A percentile compares a stretch with the other conserved stretches of the same genome.
These are phyloP conservation scores for Neurospora sublineolata DNA, from an alignment of 495 filamentous ascomycete genomes.

Conservation along the genomic window DNA sequence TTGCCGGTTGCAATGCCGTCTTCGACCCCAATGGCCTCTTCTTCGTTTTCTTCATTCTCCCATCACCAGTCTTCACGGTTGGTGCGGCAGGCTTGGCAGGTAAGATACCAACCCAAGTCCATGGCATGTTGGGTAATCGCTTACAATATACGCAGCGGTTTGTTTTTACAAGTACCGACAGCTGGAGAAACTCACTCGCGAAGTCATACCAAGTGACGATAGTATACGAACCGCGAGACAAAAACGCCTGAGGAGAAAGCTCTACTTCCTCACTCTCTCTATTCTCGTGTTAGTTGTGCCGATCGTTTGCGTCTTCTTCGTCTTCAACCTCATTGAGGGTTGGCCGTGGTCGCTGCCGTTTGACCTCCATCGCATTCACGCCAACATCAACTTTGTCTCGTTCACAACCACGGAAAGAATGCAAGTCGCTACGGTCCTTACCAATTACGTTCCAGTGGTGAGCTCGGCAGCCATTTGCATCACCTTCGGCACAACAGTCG, in stretches of 20 bases:
- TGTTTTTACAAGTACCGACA: conserved; percentile 55
- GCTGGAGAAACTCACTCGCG: conserved; percentile 51
- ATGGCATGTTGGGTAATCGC: conserved; percentile 1
- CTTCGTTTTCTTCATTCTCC: conserved; percentile 53
- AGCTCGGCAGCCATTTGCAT: conserved; percentile 52
- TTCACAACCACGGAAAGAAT: conserved; percentile 47
- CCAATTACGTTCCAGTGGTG: conserved; percentile 57
- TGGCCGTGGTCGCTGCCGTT: conserved; percentile 42
- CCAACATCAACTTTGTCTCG: conserved; percentile 46
- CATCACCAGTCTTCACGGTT: conserved; percentile 53
- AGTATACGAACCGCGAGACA: conserved; percentile 27
- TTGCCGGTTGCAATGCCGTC: conserved; percentile 58
- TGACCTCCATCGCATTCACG: conserved; percentile 26
- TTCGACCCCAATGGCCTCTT: conserved; percentile 62
- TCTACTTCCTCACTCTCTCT: conserved; percentile 61
- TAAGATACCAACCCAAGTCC: conserved; percentile 33
- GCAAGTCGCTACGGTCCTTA: conserved; percentile 37
- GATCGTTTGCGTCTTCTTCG: conserved; percentile 48
- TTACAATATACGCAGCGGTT: conserved; percentile 36
- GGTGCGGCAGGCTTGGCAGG: conserved; percentile 58
- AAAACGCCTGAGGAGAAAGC: conserved; percentile 57
- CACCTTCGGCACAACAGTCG: conserved; percentile 72
- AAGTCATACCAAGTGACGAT: conserved; percentile 44
- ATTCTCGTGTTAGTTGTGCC: conserved; percentile 60
- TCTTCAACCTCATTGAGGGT: conserved; percentile 37